Evolutionary conservation across 202 grass and related monocot species (phyloP), one percentile per base, ranked within the genome.

Genomic region (Eragrostis tef): DNA sequence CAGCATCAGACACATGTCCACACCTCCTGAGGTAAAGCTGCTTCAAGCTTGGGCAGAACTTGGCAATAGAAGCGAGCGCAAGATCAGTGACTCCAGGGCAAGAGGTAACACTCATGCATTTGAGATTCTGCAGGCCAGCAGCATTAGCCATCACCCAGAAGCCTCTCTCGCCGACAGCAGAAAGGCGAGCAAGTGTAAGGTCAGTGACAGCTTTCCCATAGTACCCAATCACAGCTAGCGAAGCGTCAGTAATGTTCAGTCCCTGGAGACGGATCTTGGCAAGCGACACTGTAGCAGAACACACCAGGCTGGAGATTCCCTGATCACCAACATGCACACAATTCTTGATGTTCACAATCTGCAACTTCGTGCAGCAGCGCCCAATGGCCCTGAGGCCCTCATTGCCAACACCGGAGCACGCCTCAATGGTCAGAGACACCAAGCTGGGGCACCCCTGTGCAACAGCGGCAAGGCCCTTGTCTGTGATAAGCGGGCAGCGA

Each of bases 111-210:
- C 62, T 77, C 52, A 99, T 64, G 67, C 81, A 95, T 83, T 74
- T 90, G 42, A 99, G 71, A 7, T 96, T 99, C 74, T 92, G 93
- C 83, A 99, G 83, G 31, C 96, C 96, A 27, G 89, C 74, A 48
- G 93, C 87, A 81, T 96, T 99, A 42, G 93, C 93, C 96, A 99
- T 99, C 72, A 99, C 93, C 96, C 96, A 99, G 29, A 96, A 99
- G 0, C 96, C 96, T 74, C 89, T 99, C 87, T 99, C 96, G 0
- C 76, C 86, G 12, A 99, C 90, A 1, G 60, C 70, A 42, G 86
- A 46, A 6, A 99, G 92, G 57, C 87, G 77, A 45, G 81, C 60
- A 21, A 99, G 88, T 20, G 83, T 77, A 71, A 99, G 82, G 45
- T 99, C 89, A 10, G 89, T 86, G 61, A 99, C 61, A 39, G 86